Conservation (phyloP, 345 rosid genomes). For the Populus simonii region DNA sequence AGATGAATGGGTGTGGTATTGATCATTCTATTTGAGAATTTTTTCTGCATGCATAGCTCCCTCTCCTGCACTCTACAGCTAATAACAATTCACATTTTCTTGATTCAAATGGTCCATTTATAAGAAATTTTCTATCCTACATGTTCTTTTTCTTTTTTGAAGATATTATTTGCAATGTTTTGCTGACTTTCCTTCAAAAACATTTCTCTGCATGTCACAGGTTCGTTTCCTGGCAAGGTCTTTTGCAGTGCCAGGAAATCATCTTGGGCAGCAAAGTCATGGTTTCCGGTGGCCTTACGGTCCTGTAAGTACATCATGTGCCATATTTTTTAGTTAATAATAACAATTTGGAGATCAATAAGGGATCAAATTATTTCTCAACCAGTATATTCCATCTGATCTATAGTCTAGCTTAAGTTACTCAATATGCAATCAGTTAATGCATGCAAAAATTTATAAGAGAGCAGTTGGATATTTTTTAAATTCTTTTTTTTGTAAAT, state of each 20-base stretch:
- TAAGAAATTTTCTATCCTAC: background rate
- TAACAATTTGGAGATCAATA: background rate
- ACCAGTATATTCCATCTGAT: background rate
- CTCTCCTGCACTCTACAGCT: background rate
- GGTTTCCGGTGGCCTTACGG: conserved; percentile 99
- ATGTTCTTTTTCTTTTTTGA: background rate
- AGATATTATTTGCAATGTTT: background rate
- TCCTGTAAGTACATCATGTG: conserved; percentile 50
- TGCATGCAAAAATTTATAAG: background rate
- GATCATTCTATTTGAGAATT: background rate
- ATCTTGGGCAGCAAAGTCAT: conserved; percentile 94
- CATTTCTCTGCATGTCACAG: conserved; percentile 29
- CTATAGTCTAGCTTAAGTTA: background rate
- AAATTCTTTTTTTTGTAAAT: conserved; percentile 1
- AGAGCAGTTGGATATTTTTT: conserved; percentile 3
- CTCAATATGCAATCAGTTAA: background rate
- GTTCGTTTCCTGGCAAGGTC: conserved; percentile 94
- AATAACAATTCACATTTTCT: background rate
- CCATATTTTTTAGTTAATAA: background rate
- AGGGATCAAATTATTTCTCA: background rate
- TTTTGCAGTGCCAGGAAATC: conserved; percentile 91
- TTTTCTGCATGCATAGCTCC: background rate
- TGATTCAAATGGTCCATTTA: conserved; percentile 2
- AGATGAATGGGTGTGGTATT: background rate
- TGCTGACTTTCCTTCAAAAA: background rate